These are phyloP conservation scores for Scopulariopsis brevicaulis DNA, from an alignment of 2,329 filamentous ascomycete genomes.

Conservation along the genomic window DNA sequence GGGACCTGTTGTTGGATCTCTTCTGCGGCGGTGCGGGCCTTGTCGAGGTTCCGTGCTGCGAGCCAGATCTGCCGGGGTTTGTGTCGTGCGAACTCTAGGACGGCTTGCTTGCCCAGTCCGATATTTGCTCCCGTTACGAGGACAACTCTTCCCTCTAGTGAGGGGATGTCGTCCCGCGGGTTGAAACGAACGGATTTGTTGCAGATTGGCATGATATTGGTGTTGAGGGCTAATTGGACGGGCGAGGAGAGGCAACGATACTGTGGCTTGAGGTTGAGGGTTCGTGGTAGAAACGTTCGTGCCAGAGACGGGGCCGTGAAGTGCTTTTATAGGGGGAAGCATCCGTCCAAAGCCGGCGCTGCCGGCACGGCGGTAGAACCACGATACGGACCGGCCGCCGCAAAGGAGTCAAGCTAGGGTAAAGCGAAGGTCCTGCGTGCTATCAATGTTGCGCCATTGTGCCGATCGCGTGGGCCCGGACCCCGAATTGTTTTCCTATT, in stretches of 20 bases:
- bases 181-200: conserved; percentile 10
- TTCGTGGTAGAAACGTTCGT: too few species aligned
- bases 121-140: conserved; percentile 36
- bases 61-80: conserved; percentile 11
- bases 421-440: background rate
- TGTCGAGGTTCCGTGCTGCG: conserved; percentile 21
- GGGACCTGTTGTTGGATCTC: conserved; percentile 18
- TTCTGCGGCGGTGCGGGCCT: conserved; percentile 20
- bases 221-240: too few species aligned
- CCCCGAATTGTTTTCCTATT: background rate
- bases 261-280: background rate
- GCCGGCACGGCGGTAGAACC: too few species aligned
- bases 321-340: too few species aligned
- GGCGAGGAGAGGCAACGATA: too few species aligned
- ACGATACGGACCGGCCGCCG: too few species aligned
- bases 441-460: background rate
- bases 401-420: background rate
- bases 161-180: conserved; percentile 29
- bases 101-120: conserved; percentile 16
- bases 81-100: conserved; percentile 12
- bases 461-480: background rate
- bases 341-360: too few species aligned
- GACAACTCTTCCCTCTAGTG: conserved; percentile 35
- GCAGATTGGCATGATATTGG: background rate
- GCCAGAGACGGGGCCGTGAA: too few species aligned